A percentile compares a stretch with the other conserved stretches of the same genome.
Evolutionary conservation across 2,329 filamentous ascomycete species (phyloP).

Genomic region (Karstenula rhodostoma): DNA sequence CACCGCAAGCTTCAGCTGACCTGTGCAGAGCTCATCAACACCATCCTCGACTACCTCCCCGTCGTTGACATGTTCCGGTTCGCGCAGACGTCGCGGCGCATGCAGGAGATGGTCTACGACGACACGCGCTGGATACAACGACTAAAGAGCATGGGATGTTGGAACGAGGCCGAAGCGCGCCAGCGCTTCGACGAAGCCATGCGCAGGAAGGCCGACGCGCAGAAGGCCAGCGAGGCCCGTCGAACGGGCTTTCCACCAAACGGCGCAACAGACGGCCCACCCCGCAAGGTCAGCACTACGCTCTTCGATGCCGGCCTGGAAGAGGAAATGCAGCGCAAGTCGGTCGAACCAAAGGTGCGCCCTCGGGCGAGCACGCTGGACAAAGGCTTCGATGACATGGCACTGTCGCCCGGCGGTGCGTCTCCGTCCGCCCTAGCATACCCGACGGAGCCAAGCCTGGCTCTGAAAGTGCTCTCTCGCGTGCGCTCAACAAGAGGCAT

Average conservation of each 20-base stretch:
- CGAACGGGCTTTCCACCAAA: conserved; percentile 44
- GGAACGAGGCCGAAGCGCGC: conserved; percentile 89
- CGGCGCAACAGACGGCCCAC: conserved; percentile 47
- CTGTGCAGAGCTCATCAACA: conserved; percentile 78
- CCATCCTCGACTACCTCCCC: conserved; percentile 88
- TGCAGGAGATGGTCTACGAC: conserved; percentile 99
- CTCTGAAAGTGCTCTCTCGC: conserved; percentile 73
- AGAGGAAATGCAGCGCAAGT: conserved; percentile 64
- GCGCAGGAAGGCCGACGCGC: conserved; percentile 65
- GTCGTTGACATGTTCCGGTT: conserved; percentile 85
- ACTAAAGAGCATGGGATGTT: conserved; percentile 85
- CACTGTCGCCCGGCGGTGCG: conserved; percentile 54
- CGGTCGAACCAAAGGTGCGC: conserved; percentile 40
- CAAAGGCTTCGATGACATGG: conserved; percentile 84
- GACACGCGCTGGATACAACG: conserved; percentile 93
- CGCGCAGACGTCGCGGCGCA: conserved; percentile 81
- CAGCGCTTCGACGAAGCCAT: conserved; percentile 77
- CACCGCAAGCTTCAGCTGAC: conserved; percentile 9
- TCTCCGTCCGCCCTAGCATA: conserved; percentile 36
- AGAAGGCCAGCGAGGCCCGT: conserved; percentile 53
- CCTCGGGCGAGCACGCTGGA: conserved; percentile 50
- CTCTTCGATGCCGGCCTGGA: conserved; percentile 78
- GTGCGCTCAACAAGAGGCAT: conserved; percentile 82
- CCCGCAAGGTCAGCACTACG: conserved; percentile 62
- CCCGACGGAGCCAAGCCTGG: conserved; percentile 64